phyloP scores from a whole-genome alignment of 805 yeast genomes.

The Peterozyma toletana region DNA sequence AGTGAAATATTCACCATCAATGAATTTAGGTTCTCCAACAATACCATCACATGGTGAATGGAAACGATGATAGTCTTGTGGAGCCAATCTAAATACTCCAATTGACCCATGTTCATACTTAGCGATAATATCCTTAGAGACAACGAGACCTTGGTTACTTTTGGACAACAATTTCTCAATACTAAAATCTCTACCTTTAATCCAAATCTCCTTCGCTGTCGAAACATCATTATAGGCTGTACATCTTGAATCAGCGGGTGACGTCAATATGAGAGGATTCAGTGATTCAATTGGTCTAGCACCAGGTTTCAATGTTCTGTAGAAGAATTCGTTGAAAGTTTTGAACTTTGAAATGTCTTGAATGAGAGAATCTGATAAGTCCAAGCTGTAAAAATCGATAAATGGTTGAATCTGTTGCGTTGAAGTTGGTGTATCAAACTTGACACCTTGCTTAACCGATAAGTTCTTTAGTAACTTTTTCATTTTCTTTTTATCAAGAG shows the following conservation, averaged over 20 bases:
- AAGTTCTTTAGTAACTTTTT: constrained; percentile 54
- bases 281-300: constrained; percentile 65
- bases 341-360: constrained; percentile 40
- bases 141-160: constrained; percentile 26
- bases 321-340: constrained; percentile 87
- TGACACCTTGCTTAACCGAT: constrained; percentile 75
- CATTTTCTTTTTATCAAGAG: constrained; percentile 50
- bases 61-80: constrained; percentile 94
- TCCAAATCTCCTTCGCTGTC: constrained; percentile 75
- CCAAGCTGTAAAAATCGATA: constrained; percentile 75
- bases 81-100: constrained; percentile 84
- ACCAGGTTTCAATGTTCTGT: constrained; percentile 63
- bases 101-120: constrained; percentile 50
- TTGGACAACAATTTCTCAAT: constrained; percentile 52
- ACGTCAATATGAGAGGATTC: constrained; percentile 44
- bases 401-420: constrained; percentile 65
- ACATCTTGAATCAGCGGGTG: constrained; percentile 87
- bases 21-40: constrained; percentile 56
- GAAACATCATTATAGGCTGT: constrained; percentile 56
- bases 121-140: constrained; percentile 7
- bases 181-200: constrained; percentile 76
- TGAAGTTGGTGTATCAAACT: constrained; percentile 70
- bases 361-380: constrained; percentile 58
- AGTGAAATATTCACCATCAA: constrained; percentile 89
- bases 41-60: constrained; percentile 81